Base-by-base conservation (phyloP, 2,329 filamentous ascomycete genomes). In the Hypoxylon sp. region DNA sequence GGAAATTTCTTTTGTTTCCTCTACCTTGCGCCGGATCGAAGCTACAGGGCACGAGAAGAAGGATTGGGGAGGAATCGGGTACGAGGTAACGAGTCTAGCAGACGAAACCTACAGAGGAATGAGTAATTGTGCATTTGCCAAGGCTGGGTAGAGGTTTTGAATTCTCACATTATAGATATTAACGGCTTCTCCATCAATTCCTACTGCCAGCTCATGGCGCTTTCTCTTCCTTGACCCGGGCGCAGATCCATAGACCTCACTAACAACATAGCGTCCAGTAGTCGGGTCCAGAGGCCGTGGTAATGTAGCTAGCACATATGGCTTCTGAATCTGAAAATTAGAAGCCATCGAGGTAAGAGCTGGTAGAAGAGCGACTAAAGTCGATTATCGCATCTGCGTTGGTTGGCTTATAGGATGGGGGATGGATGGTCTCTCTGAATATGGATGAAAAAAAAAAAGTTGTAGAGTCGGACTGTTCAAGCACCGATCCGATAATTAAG, bases 21-120 rank as follows among this genome's bases (percentile, higher is more conserved):
- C 77, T 49, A 81, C 81, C 72, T 87, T 83, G 68, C 84, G 81
- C 70, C 87, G 83, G 45, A 90, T 77, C 14, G 89, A 91, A 76
- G 83, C 85, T 19, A 88, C 85, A 7, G 88, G 78, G 77, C 89
- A 90, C 59, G 87, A 87, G 75, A 91, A 89, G 56, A 83, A 84
- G 58, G 89, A 86, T 76, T 90, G 87, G 1, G 89, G 89, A 25
- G 89, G 87, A 66, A 91, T 85, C 21, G 89, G 88, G 76, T 91
- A 91, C 1, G 89, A 91, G 5, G 89, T 90, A 72, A 91, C 84
- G 67, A 90, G 80, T 67, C 86, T 83, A 5, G 88, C 86, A 2
- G 87, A 85, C 2, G 88, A 83, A 49, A 90, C 82, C 89, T 91
- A 69, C 23, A 49, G 9, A 46, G 34, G 5, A n/a, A 21, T 63